These are phyloP conservation scores for Pseudohalonectria lignicola DNA, from an alignment of 2,329 filamentous ascomycete species.

Conservation along the genomic window DNA sequence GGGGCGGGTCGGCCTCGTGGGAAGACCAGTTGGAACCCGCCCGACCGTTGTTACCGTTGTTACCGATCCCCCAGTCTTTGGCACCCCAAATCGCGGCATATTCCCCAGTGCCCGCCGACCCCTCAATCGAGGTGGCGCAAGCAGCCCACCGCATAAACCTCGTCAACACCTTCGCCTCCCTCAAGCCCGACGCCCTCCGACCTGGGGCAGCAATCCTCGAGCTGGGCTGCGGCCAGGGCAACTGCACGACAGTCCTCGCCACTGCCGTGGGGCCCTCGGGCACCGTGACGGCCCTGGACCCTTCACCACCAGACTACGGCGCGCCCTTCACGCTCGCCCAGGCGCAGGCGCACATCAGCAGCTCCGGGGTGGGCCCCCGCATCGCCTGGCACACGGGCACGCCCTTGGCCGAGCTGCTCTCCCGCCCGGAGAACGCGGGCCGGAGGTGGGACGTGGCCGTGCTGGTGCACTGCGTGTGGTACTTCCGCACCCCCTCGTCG, in stretches of 20 bases:
- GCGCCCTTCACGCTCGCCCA: constrained; percentile 36
- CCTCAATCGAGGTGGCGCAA: background rate
- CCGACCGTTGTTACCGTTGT: too few species aligned
- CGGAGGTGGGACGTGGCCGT: constrained; percentile 38
- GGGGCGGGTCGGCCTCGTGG: too few species aligned
- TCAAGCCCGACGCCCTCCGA: constrained; percentile 10
- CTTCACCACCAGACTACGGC: constrained; percentile 36
- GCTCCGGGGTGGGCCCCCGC: constrained; percentile 23
- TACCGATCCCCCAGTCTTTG: background rate
- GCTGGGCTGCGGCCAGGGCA: constrained; percentile 49
- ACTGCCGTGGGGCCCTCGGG: constrained; percentile 30
- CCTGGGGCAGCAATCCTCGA: constrained; percentile 37
- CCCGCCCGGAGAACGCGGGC: constrained; percentile 2
- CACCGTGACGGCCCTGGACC: constrained; percentile 36
- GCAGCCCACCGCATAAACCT: constrained; percentile 23
- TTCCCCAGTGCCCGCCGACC: background rate
- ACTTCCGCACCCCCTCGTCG: constrained; percentile 29
- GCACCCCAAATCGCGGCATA: background rate
- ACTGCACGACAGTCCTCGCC: constrained; percentile 42
- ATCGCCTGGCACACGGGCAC: constrained; percentile 31
- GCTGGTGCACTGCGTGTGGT: constrained; percentile 41
- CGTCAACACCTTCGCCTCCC: constrained; percentile 18
- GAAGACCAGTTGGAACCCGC: too few species aligned
- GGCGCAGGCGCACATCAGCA: constrained; percentile 31
- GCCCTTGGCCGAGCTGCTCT: constrained; percentile 22